Conservation (phyloP, 2,329 filamentous ascomycete species). For the Penicillium verrucosum region DNA sequence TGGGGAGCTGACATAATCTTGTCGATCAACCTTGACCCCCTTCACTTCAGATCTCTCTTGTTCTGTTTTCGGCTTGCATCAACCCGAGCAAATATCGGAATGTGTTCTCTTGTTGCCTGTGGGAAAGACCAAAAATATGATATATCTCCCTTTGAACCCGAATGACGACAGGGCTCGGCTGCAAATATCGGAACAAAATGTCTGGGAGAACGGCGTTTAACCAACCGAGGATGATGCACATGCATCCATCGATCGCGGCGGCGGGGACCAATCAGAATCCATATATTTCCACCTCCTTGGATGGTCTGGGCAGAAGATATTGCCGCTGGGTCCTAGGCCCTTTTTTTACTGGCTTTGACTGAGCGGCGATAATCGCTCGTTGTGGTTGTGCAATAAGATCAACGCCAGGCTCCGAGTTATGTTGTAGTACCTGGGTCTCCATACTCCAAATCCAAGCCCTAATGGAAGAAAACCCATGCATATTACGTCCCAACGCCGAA, state of each 20-base stretch:
- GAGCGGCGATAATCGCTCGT: constrained; percentile 9
- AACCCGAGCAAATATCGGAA: constrained; percentile 14
- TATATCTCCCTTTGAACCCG: neutral
- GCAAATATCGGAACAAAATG: constrained; percentile 10
- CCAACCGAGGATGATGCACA: constrained; percentile 28
- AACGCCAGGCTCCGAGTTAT: constrained; percentile 4
- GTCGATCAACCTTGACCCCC: constrained; percentile 7
- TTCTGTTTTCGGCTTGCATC: constrained; percentile 13
- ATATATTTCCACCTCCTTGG: constrained; percentile 15
- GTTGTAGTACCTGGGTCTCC: constrained; percentile 5
- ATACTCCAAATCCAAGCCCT: neutral
- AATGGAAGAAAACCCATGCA: neutral
- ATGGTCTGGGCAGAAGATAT: constrained; percentile 32
- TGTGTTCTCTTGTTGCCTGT: neutral
- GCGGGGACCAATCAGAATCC: constrained; percentile 26
- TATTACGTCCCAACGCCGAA: constrained; percentile 5
- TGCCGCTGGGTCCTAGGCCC: constrained; percentile 26
- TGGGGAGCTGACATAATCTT: constrained; percentile 19
- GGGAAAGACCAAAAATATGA: neutral
- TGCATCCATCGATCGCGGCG: constrained; percentile 21
- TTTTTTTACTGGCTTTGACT: constrained; percentile 20
- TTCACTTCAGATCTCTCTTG: neutral
- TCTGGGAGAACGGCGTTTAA: constrained; percentile 23
- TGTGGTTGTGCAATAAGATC: constrained; percentile 14
- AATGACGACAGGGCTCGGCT: constrained; percentile 14